Evolutionary conservation across 192 early-diverging fungal genomes (phyloP).

Genomic region (Rhizophagus prolifer): DNA sequence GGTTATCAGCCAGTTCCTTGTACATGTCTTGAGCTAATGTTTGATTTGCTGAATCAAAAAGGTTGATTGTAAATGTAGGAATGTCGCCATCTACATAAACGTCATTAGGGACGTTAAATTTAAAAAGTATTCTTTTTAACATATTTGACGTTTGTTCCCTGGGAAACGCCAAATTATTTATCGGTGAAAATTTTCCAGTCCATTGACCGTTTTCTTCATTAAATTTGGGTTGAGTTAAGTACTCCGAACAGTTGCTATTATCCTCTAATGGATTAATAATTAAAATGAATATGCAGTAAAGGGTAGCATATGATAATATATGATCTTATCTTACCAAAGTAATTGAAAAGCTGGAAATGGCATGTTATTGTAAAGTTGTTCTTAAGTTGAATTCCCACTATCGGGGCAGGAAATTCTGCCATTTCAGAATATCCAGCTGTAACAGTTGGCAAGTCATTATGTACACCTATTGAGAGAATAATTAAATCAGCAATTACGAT

Average conservation of each 20-base stretch:
- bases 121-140: slow-evolving; percentile 5
- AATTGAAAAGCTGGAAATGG: not conserved
- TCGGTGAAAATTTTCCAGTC: not conserved
- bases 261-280: too few relatives aligned
- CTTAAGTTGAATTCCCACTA: not conserved
- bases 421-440: not conserved
- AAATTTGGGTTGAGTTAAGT: not conserved
- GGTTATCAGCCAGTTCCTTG: not conserved
- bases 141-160: not conserved
- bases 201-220: not conserved
- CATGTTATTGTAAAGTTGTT: not conserved
- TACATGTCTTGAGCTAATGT: not conserved
- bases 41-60: not conserved
- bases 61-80: not conserved
- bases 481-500: not conserved
- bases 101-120: not conserved
- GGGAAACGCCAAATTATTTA: not conserved
- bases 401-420: not conserved
- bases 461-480: not conserved
- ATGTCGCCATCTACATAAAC: not conserved
- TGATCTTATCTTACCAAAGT: not conserved
- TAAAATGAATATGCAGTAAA: not conserved
- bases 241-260: not conserved
- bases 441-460: not conserved
- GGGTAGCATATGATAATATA: not conserved